phyloP scores from a whole-genome alignment of 1,139 yeast species.

The Yamadazyma buinensis region DNA sequence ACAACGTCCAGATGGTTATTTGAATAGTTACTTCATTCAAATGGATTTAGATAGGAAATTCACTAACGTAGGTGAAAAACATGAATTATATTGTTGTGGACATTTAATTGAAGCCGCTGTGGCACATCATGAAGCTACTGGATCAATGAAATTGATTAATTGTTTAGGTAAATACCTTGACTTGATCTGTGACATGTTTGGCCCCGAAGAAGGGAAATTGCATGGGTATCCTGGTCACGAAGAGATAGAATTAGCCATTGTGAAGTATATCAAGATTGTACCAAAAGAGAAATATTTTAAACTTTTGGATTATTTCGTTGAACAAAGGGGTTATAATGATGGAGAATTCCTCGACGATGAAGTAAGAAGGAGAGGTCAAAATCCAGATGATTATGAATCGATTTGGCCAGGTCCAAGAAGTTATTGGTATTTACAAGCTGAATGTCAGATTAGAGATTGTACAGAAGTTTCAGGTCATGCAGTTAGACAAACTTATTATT shows the following conservation, averaged over 20 bases:
- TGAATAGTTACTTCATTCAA: conserved; percentile 18
- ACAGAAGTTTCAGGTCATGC: conserved; percentile 17
- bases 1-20: conserved; percentile 21
- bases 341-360: conserved; percentile 17
- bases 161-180: conserved; percentile 17
- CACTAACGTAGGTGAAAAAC: conserved; percentile 16
- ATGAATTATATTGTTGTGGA: conserved; percentile 22
- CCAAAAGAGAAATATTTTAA: conserved; percentile 13
- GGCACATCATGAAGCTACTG: conserved; percentile 17
- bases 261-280: conserved; percentile 15
- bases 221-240: conserved; percentile 24
- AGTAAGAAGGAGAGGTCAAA: conserved; percentile 13
- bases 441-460: conserved; percentile 11
- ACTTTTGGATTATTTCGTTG: conserved; percentile 17
- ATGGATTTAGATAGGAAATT: conserved; percentile 17
- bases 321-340: conserved; percentile 17
- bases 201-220: conserved; percentile 13
- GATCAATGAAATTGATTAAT: conserved; percentile 14
- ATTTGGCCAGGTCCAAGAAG: conserved; percentile 16
- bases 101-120: conserved; percentile 20
- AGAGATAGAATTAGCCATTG: conserved; percentile 20
- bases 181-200: conserved; percentile 13
- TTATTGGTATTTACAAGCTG: conserved; percentile 19
- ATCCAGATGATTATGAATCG: conserved; percentile 12
- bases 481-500: conserved; percentile 14